Evolutionary conservation across 2,329 filamentous ascomycete species (phyloP), one percentile per base, ranked within the genome.

Genomic region (Aureobasidium leucospermi): DNA sequence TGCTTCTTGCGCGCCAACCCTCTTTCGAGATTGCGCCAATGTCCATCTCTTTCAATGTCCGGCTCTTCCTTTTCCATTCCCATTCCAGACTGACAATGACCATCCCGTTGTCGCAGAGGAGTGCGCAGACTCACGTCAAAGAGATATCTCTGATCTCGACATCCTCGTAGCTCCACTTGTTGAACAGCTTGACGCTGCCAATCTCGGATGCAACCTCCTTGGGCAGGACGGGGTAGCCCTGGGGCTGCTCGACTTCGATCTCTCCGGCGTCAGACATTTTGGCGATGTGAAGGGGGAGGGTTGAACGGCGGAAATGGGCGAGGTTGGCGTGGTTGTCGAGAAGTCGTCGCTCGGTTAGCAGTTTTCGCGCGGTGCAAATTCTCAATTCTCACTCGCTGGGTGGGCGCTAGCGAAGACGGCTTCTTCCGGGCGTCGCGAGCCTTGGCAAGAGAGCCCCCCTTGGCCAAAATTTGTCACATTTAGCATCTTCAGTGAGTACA

Each of bases 111-210:
- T 58, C 49, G 60, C 62, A 36, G 61, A 38, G 45, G 48, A n/a
- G 52, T 48, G 49, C 36, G 59, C 49, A 45, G 61, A 68, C 90
- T 83, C 95, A 99, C 94, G 93, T 97, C 83, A 99, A 85, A 74
- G 94, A 99, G 82, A 99, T 97, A 79, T 99, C 94, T 79, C 93
- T 88, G 81, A 99, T 94, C 85, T 99, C 94, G 76, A 99, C 93
- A 87, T 97, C 90, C 78, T 94, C 94, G 82, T 97, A 99, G 81
- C 81, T 87, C 86, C 92, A 96, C 82, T 95, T 96, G 87, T 94
- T 95, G 86, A 96, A 96, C 73, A 96, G 85, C 88, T 96, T 96
- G 78, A 94, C 84, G 81, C 84, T 87, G 79, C 91, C 92, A 80
- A 94, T 86, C 82, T 96, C 90, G 73, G 86, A 83, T 74, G 85